Conservation (phyloP, 2,329 filamentous ascomycete genomes). For the Pseudogymnoascus sp. region DNA sequence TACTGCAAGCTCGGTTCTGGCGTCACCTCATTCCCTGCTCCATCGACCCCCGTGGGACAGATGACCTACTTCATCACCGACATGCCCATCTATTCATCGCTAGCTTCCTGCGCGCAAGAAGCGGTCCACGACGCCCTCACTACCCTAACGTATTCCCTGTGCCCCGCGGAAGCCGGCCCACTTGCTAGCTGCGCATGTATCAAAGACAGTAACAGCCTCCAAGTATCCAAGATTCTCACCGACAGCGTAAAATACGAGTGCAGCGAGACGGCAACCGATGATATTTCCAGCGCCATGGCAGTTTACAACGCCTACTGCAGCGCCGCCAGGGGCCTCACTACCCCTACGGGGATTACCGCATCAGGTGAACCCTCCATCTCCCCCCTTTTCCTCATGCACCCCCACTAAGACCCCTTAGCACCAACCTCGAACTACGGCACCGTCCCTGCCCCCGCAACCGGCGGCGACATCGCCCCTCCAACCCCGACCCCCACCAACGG, state of each 20-base stretch:
- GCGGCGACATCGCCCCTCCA: not conserved
- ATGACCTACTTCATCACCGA: conserved; percentile 50
- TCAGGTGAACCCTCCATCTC: conserved; percentile 25
- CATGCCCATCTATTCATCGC: conserved; percentile 36
- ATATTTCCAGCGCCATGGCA: conserved; percentile 38
- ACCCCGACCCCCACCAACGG: not conserved
- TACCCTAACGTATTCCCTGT: conserved; percentile 32
- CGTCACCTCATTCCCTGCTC: conserved; percentile 40
- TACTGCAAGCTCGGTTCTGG: conserved; percentile 45
- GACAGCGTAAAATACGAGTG: conserved; percentile 39
- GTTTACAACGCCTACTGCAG: conserved; percentile 43
- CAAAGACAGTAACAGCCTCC: conserved; percentile 39
- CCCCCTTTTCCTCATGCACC: not conserved
- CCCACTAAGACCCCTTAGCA: not conserved
- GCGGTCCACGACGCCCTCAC: conserved; percentile 37
- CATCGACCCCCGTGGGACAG: conserved; percentile 41
- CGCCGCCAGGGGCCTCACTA: conserved; percentile 36
- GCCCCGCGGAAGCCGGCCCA: conserved; percentile 38
- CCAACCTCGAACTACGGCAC: not conserved
- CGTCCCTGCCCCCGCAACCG: not conserved
- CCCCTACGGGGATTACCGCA: conserved; percentile 33
- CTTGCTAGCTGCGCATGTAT: conserved; percentile 46
- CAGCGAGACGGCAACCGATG: conserved; percentile 34
- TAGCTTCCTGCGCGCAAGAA: conserved; percentile 37
- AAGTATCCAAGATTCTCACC: conserved; percentile 36